Conservation (phyloP, 257 asterid species). For the Solanum piurae region DNA sequence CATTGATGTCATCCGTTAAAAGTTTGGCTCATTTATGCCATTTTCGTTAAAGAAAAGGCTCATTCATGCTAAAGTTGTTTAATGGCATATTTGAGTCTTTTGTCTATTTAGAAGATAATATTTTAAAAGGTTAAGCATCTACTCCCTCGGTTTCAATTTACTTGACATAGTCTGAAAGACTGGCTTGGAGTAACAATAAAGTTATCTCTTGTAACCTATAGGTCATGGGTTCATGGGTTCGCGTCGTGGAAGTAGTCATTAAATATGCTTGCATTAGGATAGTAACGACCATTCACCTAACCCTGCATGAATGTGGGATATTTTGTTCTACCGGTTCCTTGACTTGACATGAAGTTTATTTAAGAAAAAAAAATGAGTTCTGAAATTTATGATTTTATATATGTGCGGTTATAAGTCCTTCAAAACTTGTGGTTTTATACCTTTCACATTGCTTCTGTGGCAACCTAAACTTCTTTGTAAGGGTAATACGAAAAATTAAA, state of each 20-base stretch:
- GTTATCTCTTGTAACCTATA: fast-evolving
- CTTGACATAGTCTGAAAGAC: background rate
- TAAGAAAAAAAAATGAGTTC: background rate
- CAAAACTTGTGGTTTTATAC: background rate
- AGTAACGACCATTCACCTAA: background rate
- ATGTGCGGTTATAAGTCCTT: background rate
- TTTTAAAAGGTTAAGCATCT: background rate
- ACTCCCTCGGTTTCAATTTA: background rate
- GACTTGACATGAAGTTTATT: background rate
- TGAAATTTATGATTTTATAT: background rate
- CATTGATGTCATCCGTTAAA: background rate
- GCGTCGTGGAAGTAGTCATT: background rate
- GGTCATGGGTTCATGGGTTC: background rate
- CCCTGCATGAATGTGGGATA: background rate
- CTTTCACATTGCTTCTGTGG: background rate
- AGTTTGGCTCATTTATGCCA: too few relatives aligned
- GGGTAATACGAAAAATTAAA: background rate
- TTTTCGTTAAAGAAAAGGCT: too few relatives aligned
- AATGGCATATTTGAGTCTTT: background rate
- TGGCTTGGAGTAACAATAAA: background rate
- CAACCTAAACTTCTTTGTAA: background rate
- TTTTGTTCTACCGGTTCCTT: background rate
- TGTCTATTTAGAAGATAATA: background rate
- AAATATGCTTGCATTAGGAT: background rate
- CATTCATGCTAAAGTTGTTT: too few relatives aligned